Evolutionary conservation across 2,329 filamentous ascomycete species (phyloP).

Genomic region (Microdochium paspali): DNA sequence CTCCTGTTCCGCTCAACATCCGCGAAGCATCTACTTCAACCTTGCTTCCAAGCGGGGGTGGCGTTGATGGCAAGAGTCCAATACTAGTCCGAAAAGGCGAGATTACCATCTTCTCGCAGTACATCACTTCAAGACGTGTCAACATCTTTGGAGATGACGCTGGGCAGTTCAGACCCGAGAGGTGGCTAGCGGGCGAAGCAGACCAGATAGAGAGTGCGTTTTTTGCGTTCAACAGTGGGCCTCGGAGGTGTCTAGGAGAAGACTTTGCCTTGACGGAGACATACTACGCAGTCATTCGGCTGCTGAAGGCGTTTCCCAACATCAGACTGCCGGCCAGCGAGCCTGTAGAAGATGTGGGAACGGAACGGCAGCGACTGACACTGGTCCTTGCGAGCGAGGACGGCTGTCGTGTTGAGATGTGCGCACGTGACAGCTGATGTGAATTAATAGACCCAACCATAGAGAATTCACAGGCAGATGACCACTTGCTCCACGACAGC

Average conservation of each 20-base stretch:
- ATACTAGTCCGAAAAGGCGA: constrained; percentile 12
- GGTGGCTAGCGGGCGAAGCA: constrained; percentile 1
- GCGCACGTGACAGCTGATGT: not conserved
- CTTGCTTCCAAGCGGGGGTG: constrained; percentile 13
- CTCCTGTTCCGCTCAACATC: constrained; percentile 38
- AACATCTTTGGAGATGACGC: constrained; percentile 5
- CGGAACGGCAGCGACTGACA: not conserved
- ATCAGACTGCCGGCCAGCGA: not conserved
- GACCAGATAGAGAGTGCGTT: constrained; percentile 1
- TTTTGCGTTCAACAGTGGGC: constrained; percentile 2
- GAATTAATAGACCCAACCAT: not conserved
- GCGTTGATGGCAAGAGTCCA: constrained; percentile 11
- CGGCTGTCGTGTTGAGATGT: not conserved
- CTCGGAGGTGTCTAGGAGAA: constrained; percentile 2
- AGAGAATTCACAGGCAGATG: too few species aligned
- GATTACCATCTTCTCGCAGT: constrained; percentile 11
- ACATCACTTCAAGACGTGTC: constrained; percentile 6
- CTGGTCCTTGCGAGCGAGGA: not conserved
- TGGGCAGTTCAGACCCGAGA: constrained; percentile 3
- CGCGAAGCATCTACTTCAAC: constrained; percentile 33
- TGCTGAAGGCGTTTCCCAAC: not conserved
- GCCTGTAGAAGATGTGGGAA: not conserved
- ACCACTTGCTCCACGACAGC: too few species aligned
- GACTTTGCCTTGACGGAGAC: constrained; percentile 1
- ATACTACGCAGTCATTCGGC: not conserved